Percentiles rank a stretch among this genome's conserved stretches.
Evolutionary conservation across 352 stramenopile species (phyloP).

Genomic region (Phytopythium chamaehyphon): DNA sequence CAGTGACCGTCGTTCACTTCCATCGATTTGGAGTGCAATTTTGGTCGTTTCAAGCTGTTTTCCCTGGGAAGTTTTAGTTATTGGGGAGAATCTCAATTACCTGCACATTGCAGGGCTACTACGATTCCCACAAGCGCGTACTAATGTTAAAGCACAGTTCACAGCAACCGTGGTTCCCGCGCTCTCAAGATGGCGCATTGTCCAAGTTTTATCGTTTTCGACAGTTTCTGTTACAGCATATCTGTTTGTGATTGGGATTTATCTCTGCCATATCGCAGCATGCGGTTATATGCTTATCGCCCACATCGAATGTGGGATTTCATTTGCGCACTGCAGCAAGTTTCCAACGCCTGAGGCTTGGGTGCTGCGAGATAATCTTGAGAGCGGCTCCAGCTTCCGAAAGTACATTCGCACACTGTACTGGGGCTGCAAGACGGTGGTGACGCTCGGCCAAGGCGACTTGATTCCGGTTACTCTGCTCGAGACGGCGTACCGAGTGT

Average conservation of each 20-base stretch:
- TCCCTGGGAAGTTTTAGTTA: conserved; percentile 32
- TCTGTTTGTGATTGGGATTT: conserved; percentile 44
- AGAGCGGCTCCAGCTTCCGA: conserved; percentile 33
- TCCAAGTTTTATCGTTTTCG: conserved; percentile 41
- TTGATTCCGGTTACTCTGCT: conserved; percentile 45
- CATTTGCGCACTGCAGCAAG: conserved; percentile 32
- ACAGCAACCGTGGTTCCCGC: conserved; percentile 14
- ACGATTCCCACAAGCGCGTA: conserved; percentile 18
- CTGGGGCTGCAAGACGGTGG: conserved; percentile 69
- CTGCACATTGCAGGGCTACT: conserved; percentile 39
- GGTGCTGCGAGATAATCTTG: conserved; percentile 57
- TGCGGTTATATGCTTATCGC: conserved; percentile 62
- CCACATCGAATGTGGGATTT: conserved; percentile 33
- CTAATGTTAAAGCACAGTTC: conserved; percentile 15
- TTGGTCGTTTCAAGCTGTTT: conserved; percentile 22
- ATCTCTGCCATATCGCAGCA: conserved; percentile 49
- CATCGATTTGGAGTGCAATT: not conserved
- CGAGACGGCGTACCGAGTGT: conserved; percentile 56
- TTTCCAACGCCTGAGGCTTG: conserved; percentile 14
- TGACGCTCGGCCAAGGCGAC: conserved; percentile 66
- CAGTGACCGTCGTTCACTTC: not conserved
- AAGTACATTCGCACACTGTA: conserved; percentile 63
- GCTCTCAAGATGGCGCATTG: conserved; percentile 11
- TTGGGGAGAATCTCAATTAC: conserved; percentile 28
- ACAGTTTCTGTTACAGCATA: conserved; percentile 36